phyloP scores from a whole-genome alignment of 2,329 filamentous ascomycete species.

The Fusarium aywerte region DNA sequence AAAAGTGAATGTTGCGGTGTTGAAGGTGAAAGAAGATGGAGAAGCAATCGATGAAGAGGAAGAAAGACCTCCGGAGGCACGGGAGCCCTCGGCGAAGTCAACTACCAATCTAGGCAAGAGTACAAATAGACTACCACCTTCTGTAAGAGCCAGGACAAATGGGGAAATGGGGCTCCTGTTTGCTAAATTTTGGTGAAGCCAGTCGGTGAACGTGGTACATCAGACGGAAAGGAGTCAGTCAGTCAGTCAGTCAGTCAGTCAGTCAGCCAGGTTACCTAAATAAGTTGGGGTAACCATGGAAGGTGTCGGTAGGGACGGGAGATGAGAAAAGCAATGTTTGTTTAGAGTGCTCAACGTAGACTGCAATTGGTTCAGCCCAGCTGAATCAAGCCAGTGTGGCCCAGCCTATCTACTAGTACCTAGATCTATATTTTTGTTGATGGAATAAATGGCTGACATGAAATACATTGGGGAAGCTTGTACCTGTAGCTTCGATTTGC shows the following conservation, averaged over 20 bases:
- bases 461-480: not conserved
- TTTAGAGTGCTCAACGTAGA: not conserved
- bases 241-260: slow-evolving; percentile 10
- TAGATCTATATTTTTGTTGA: not conserved
- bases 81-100: slow-evolving; percentile 7
- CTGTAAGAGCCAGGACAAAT: slow-evolving; percentile 21
- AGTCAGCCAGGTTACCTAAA: not conserved
- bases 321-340: not conserved
- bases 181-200: slow-evolving; percentile 11
- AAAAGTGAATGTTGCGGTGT: slow-evolving; percentile 30
- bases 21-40: slow-evolving; percentile 19
- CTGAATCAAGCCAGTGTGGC: slow-evolving; percentile 13
- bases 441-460: not conserved
- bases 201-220: slow-evolving; percentile 29
- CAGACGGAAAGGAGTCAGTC: slow-evolving; percentile 19
- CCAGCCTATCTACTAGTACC: too few species aligned
- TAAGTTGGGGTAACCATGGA: slow-evolving; percentile 9
- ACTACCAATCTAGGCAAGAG: not conserved
- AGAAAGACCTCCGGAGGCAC: slow-evolving; percentile 25
- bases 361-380: slow-evolving; percentile 17
- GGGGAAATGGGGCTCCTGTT: slow-evolving; percentile 22
- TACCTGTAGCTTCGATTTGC: slow-evolving; percentile 1
- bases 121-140: slow-evolving; percentile 1
- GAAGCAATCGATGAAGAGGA: slow-evolving; percentile 14
- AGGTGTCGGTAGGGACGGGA: not conserved